Percentiles rank a stretch among this genome's conserved stretches.
Evolutionary conservation across 108 stramenopile species (phyloP).

Genomic region (Nitzschia sp.): DNA sequence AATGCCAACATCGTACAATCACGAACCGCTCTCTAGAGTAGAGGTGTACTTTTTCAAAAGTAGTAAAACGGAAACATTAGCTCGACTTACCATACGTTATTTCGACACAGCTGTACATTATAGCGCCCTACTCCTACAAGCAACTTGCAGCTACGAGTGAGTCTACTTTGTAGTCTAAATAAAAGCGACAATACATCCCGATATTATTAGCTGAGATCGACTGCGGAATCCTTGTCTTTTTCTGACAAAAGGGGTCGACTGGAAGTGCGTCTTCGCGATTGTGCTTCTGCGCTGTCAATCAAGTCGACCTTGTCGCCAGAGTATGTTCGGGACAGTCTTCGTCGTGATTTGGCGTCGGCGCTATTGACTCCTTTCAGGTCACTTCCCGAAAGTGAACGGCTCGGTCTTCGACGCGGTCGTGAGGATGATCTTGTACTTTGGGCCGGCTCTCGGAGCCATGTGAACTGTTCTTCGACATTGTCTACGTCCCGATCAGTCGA

Average conservation of each 20-base stretch:
- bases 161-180: too few relatives aligned
- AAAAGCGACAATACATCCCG: too few relatives aligned
- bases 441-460: background rate
- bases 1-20: too few relatives aligned
- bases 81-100: too few relatives aligned
- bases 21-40: too few relatives aligned
- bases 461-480: background rate
- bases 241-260: background rate
- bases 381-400: background rate
- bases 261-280: background rate
- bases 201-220: too few relatives aligned
- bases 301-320: background rate
- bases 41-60: too few relatives aligned
- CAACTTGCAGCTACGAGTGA: too few relatives aligned
- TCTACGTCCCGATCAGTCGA: background rate
- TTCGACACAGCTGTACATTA: too few relatives aligned
- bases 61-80: too few relatives aligned
- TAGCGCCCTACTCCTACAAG: too few relatives aligned
- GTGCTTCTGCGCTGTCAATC: background rate
- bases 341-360: background rate
- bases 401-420: background rate
- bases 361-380: background rate
- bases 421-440: background rate
- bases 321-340: background rate
- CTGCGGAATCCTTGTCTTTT: background rate